Evolutionary conservation across 768 basidiomycete genomes (phyloP).

Genomic region (Royoungia palumana): DNA sequence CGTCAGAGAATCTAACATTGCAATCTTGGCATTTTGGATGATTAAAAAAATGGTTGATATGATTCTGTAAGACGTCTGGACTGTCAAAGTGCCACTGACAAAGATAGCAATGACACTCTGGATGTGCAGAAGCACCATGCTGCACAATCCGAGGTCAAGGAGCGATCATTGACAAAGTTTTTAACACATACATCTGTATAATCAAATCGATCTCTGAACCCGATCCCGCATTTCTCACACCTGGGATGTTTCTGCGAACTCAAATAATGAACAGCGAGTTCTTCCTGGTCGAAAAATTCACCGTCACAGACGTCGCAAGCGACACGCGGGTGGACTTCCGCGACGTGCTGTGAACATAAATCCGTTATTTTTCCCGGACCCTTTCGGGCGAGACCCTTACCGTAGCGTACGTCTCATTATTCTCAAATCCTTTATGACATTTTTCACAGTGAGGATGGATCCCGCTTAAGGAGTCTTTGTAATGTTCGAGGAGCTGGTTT

Average conservation of each 20-base stretch:
- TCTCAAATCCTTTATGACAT: conserved; percentile 36
- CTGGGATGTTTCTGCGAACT: conserved; percentile 27
- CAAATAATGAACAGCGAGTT: conserved; percentile 25
- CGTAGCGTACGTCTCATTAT: conserved; percentile 23
- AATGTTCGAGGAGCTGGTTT: conserved; percentile 39
- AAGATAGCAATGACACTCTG: conserved; percentile 31
- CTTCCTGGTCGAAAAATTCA: conserved; percentile 19
- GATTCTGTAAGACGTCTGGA: conserved; percentile 34
- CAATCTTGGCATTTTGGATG: conserved; percentile 48
- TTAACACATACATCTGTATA: conserved; percentile 25
- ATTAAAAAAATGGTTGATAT: conserved; percentile 39
- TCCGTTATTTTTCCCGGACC: conserved; percentile 1
- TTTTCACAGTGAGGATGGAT: conserved; percentile 36
- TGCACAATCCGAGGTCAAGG: conserved; percentile 15
- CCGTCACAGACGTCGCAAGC: conserved; percentile 32
- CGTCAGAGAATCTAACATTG: conserved; percentile 39
- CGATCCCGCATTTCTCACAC: conserved; percentile 26
- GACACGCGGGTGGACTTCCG: conserved; percentile 35
- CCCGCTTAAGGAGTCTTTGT: conserved; percentile 32
- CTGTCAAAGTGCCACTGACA: conserved; percentile 43
- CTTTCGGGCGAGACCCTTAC: conserved; percentile 21
- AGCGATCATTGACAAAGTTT: not conserved
- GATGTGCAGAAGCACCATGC: conserved; percentile 32
- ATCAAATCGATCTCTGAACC: conserved; percentile 27
- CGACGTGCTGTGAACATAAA: conserved; percentile 35